These are phyloP conservation scores for Penicillium frequentans DNA, from an alignment of 2,329 filamentous ascomycete genomes.

Conservation along the genomic window DNA sequence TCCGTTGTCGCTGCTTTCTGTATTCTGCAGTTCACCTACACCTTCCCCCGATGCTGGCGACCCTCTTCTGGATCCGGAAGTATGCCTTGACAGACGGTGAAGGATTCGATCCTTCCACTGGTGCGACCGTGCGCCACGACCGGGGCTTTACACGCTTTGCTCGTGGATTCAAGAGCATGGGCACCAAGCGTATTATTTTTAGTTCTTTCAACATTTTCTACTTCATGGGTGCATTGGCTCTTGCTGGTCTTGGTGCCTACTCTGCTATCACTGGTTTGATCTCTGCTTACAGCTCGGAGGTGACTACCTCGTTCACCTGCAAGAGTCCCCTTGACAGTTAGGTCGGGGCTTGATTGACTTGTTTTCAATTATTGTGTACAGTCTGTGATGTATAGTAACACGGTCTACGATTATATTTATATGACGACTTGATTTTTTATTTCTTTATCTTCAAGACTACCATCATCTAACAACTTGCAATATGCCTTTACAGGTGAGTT, in stretches of 20 bases:
- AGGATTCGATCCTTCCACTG: conserved; percentile 45
- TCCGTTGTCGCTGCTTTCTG: conserved; percentile 55
- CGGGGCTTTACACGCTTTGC: conserved; percentile 40
- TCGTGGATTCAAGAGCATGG: conserved; percentile 35
- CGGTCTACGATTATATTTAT: background rate
- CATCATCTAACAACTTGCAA: too few species aligned
- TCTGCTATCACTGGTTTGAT: conserved; percentile 9
- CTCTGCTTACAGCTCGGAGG: background rate
- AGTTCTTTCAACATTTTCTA: conserved; percentile 12
- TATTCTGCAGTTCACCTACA: conserved; percentile 61
- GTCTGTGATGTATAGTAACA: background rate
- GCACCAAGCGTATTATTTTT: conserved; percentile 12
- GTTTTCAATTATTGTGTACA: background rate
- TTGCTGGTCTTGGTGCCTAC: conserved; percentile 15
- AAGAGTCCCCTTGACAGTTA: conserved; percentile 13
- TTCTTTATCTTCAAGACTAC: too few species aligned
- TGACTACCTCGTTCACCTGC: conserved; percentile 12
- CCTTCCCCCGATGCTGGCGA: conserved; percentile 53
- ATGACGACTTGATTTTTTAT: background rate
- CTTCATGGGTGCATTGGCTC: conserved; percentile 8
- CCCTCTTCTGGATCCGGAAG: conserved; percentile 48
- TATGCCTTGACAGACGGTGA: conserved; percentile 47
- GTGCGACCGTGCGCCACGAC: conserved; percentile 37
- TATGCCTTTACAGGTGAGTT: too few species aligned
- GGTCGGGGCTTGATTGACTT: background rate